Percentiles rank a stretch among this genome's conserved stretches.
Evolutionary conservation across 108 stramenopile genomes (phyloP).

Genomic region (Skeletonema costatum): DNA sequence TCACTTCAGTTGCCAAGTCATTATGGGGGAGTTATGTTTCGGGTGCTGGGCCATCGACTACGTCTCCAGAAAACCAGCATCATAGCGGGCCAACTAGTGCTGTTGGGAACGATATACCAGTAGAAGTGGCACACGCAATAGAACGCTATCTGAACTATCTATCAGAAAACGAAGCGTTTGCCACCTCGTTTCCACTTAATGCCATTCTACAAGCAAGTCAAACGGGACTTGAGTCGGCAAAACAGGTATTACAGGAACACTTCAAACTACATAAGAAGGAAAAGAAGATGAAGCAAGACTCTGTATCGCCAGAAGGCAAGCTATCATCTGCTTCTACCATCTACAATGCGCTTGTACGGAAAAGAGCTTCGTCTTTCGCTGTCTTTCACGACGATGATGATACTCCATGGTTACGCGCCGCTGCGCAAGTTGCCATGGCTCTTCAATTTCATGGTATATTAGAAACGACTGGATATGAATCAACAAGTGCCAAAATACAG

Average conservation of each 20-base stretch:
- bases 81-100: neutral
- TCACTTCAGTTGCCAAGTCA: slow-evolving; percentile 68
- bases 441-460: slow-evolving; percentile 87
- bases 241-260: slow-evolving; percentile 70
- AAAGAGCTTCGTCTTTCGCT: slow-evolving; percentile 22
- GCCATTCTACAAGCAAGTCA: slow-evolving; percentile 80
- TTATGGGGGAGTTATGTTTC: slow-evolving; percentile 61
- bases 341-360: slow-evolving; percentile 27
- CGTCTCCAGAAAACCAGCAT: slow-evolving; percentile 52
- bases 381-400: slow-evolving; percentile 46
- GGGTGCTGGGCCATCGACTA: neutral
- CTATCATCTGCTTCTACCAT: slow-evolving; percentile 27
- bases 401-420: slow-evolving; percentile 83
- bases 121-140: slow-evolving; percentile 33
- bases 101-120: slow-evolving; percentile 11
- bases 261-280: slow-evolving; percentile 43
- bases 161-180: slow-evolving; percentile 79
- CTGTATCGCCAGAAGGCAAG: slow-evolving; percentile 7
- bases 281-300: slow-evolving; percentile 28
- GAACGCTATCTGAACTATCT: slow-evolving; percentile 87
- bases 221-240: slow-evolving; percentile 86
- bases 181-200: slow-evolving; percentile 84
- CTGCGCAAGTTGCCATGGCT: slow-evolving; percentile 85
- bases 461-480: slow-evolving; percentile 81
- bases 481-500: slow-evolving; percentile 84